A percentile compares a stretch with the other conserved stretches of the same genome.
Conservation (phyloP, 1,284 basidiomycete genomes). For the Cryptococcus floricola region DNA sequence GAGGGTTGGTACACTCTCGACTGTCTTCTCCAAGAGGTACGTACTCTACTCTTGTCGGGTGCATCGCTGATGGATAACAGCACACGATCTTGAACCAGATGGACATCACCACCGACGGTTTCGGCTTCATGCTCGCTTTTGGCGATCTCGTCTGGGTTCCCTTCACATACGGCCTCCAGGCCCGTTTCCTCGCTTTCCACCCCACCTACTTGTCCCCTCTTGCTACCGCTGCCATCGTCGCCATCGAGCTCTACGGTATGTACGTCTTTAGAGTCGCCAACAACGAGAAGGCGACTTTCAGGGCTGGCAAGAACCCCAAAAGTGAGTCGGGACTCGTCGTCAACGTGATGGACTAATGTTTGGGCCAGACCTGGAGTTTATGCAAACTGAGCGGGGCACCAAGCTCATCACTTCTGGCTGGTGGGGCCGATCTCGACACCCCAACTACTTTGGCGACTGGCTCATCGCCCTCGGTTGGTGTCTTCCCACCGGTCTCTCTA, state of each 20-base stretch:
- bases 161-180: constrained; percentile 90
- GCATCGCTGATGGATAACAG: constrained; percentile 28
- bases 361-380: constrained; percentile 62
- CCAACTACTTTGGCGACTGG: constrained; percentile 72
- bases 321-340: constrained; percentile 47
- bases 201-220: constrained; percentile 72
- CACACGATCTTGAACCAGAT: constrained; percentile 85
- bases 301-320: constrained; percentile 90
- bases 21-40: constrained; percentile 80
- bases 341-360: constrained; percentile 1
- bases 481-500: constrained; percentile 84
- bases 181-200: constrained; percentile 85
- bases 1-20: constrained; percentile 86
- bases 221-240: constrained; percentile 61
- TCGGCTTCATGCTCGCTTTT: constrained; percentile 96
- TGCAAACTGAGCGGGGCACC: constrained; percentile 80
- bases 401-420: constrained; percentile 92
- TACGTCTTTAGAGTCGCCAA: constrained; percentile 89
- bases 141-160: constrained; percentile 95
- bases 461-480: constrained; percentile 67
- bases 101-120: constrained; percentile 97
- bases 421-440: constrained; percentile 95
- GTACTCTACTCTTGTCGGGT: constrained; percentile 11
- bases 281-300: constrained; percentile 92
- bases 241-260: constrained; percentile 72